Evolutionary conservation across 306 rosid species (phyloP).

Genomic region (Psophocarpus tetragonolobus): DNA sequence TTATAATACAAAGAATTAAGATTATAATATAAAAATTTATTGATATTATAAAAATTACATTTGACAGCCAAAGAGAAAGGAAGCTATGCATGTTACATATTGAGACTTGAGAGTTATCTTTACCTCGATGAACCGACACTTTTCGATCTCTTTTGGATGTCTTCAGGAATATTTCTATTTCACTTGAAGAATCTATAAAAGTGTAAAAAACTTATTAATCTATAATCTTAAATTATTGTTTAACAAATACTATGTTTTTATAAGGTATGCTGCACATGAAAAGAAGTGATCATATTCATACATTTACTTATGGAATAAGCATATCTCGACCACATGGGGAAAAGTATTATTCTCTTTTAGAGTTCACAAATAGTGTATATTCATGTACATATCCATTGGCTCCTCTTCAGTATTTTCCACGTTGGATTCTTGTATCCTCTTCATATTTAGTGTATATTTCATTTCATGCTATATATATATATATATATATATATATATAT

Average conservation of each 20-base stretch:
- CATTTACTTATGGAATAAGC: background rate
- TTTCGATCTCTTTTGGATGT: background rate
- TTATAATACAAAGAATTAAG: too few relatives aligned
- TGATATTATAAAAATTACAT: too few relatives aligned
- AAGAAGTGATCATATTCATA: background rate
- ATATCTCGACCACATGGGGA: conserved; percentile 1
- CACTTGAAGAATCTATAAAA: conserved; percentile 24
- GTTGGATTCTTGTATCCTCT: conserved; percentile 16
- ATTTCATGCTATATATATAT: too few relatives aligned
- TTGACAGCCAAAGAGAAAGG: background rate
- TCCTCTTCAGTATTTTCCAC: conserved; percentile 16
- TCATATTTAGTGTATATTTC: background rate
- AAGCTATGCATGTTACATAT: background rate
- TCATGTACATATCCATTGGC: conserved; percentile 9
- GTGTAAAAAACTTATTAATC: background rate
- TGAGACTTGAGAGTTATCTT: background rate
- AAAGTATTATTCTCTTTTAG: conserved; percentile 20
- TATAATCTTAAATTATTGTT: background rate
- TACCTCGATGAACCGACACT: background rate
- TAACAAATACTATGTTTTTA: background rate
- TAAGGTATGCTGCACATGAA: background rate
- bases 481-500: too few relatives aligned
- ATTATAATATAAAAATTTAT: too few relatives aligned
- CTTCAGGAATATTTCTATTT: conserved; percentile 12
- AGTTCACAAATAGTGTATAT: conserved; percentile 28